A percentile compares a stretch with the other conserved stretches of the same genome.
These are phyloP conservation scores for Cinnamomum micranthum DNA, from an alignment of 164 flowering plant species.

Conservation along the genomic window DNA sequence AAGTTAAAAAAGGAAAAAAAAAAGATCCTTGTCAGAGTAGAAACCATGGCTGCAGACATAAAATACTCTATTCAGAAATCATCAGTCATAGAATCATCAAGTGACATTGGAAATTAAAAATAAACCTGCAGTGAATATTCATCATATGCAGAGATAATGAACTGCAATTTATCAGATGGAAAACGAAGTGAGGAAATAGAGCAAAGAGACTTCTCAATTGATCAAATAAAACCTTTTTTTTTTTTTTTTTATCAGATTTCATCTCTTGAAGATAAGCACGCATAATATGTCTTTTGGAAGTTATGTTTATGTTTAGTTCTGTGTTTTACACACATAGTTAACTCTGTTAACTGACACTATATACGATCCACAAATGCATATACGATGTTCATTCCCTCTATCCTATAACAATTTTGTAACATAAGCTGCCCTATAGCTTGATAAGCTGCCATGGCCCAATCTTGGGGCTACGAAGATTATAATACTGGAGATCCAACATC, in stretches of 20 bases:
- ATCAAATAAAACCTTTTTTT: too few species aligned
- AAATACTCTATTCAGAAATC: background rate
- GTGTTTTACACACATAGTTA: too few species aligned
- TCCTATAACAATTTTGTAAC: background rate
- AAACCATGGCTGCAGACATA: background rate
- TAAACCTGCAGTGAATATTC: background rate
- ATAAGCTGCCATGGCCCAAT: too few species aligned
- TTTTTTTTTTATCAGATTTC: too few species aligned
- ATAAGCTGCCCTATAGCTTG: background rate
- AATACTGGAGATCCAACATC: background rate
- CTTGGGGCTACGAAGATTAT: background rate
- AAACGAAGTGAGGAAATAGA: too few species aligned
- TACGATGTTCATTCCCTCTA: background rate
- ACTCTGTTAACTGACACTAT: background rate
- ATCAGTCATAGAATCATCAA: background rate
- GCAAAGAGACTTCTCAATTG: background rate
- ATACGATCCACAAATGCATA: background rate
- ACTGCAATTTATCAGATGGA: too few species aligned
- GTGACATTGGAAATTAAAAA: background rate
- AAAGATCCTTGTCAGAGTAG: conserved; percentile 3
- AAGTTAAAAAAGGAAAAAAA: background rate
- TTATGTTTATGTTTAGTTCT: background rate
- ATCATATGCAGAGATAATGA: background rate
- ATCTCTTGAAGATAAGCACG: background rate
- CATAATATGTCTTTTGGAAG: background rate